Conservation (phyloP, 768 basidiomycete genomes). For the Leccinum imitatum region DNA sequence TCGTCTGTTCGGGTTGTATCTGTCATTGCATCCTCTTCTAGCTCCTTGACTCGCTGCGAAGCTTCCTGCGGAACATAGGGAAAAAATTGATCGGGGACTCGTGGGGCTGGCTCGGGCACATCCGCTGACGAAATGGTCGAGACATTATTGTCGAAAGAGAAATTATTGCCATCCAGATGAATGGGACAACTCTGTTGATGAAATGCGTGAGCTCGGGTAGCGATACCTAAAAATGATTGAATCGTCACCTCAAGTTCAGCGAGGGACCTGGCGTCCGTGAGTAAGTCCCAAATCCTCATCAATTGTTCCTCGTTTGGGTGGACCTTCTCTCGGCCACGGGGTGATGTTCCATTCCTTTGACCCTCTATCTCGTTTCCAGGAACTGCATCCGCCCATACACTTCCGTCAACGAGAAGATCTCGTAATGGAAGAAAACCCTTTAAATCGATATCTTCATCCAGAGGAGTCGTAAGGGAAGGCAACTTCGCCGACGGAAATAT, state of each 20-base stretch:
- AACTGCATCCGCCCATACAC: slow-evolving; percentile 7
- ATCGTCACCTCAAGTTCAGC: slow-evolving; percentile 55
- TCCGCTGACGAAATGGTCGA: slow-evolving; percentile 10
- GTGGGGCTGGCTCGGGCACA: not conserved
- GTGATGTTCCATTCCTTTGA: slow-evolving; percentile 23
- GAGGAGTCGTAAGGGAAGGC: slow-evolving; percentile 53
- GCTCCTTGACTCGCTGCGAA: slow-evolving; percentile 15
- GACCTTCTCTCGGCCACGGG: slow-evolving; percentile 43
- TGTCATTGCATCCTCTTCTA: slow-evolving; percentile 65
- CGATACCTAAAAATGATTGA: slow-evolving; percentile 7
- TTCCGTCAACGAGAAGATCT: slow-evolving; percentile 46
- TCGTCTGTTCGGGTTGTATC: slow-evolving; percentile 68
- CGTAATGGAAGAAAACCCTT: slow-evolving; percentile 84
- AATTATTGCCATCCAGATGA: slow-evolving; percentile 22
- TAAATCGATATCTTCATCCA: slow-evolving; percentile 92
- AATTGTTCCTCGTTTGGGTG: slow-evolving; percentile 96
- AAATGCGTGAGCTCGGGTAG: slow-evolving; percentile 15
- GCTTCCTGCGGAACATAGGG: slow-evolving; percentile 6
- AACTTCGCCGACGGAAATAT: slow-evolving; percentile 69
- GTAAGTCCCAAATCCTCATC: slow-evolving; percentile 87
- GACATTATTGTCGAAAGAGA: slow-evolving; percentile 14
- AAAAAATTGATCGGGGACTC: slow-evolving; percentile 17
- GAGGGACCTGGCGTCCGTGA: slow-evolving; percentile 66
- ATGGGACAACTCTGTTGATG: slow-evolving; percentile 28
- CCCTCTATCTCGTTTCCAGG: slow-evolving; percentile 24